Conservation (phyloP, 2,329 filamentous ascomycete genomes). For the Exophiala spinifera region DNA sequence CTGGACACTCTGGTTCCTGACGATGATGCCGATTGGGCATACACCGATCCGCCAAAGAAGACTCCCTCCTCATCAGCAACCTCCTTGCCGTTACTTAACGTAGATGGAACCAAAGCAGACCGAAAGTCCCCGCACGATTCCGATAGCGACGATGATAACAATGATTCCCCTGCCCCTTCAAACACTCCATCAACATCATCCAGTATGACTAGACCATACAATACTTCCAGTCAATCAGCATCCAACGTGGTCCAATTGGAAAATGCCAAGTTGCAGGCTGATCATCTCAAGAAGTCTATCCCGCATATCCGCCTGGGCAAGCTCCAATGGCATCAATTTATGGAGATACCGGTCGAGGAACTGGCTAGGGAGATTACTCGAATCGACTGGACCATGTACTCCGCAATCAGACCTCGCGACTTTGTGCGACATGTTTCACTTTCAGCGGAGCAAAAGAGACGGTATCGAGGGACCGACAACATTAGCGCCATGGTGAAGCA, state of each 20-base stretch:
- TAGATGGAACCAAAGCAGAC: constrained; percentile 26
- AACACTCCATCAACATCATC: constrained; percentile 40
- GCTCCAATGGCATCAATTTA: constrained; percentile 82
- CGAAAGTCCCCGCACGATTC: constrained; percentile 38
- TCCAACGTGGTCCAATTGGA: constrained; percentile 56
- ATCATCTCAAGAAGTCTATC: constrained; percentile 67
- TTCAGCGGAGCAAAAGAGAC: constrained; percentile 61
- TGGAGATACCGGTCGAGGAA: constrained; percentile 79
- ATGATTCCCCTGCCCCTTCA: constrained; percentile 36
- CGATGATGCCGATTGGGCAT: constrained; percentile 92
- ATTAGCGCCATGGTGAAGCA: constrained; percentile 93
- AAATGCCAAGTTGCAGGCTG: constrained; percentile 75
- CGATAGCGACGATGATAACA: constrained; percentile 20
- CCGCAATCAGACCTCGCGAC: constrained; percentile 87
- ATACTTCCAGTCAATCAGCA: constrained; percentile 42
- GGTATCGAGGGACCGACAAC: constrained; percentile 59
- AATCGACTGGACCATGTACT: constrained; percentile 98
- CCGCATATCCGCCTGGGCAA: constrained; percentile 72
- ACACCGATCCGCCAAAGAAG: constrained; percentile 58
- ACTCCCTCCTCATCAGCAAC: constrained; percentile 13
- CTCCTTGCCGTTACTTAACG: constrained; percentile 10
- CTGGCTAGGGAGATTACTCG: constrained; percentile 89
- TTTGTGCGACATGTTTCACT: constrained; percentile 87
- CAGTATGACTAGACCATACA: constrained; percentile 39
- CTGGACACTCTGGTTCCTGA: constrained; percentile 76